Evolutionary conservation across 495 filamentous ascomycete genomes (phyloP), one percentile per base, ranked within the genome.

Genomic region (Penicillium lividum): DNA sequence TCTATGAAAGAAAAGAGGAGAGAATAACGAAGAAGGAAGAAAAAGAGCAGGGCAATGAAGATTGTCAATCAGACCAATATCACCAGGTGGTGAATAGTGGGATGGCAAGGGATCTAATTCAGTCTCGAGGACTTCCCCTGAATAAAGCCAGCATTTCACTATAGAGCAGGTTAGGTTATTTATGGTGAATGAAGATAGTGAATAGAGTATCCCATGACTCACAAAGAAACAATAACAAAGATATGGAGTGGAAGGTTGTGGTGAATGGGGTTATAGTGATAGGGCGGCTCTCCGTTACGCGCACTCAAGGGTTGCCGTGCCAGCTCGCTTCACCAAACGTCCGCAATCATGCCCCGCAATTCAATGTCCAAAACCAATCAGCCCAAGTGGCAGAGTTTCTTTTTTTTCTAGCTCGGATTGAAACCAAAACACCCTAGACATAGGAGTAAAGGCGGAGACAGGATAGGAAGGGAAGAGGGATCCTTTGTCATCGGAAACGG

Each of bases 91-190:
- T 33, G 46, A 45, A 31, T 45, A 42, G 22, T 16, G 38, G 22
- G 27, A 28, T 9, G 29, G 28, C 28, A 46, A 55, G 28, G 28
- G 53, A 34, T 57, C 57, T 44, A 56, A 54, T 60, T 58, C 34
- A 58, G 63, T 29, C 65, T 68, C 59, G 64, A 60, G 65, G 62
- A 70, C 62, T 65, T 42, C 57, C 51, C 58, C 58, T 63, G 58
- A 59, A 51, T 52, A 56, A 49, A 47, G 33, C 57, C 55, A 68
- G 62, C 67, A 70, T 70, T 66, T 53, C 65, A 68, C 67, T 69
- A 13, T 11, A 2, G 10, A 53, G 10, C 5, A 60, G 46, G 50
- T 18, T 15, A 53, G 34, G 13, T 40, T 40, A 7, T 7, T 40
- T 16, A 15, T 16, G n/a, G 4, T 16, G 5, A 16, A 40, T 40